Evolutionary conservation across 192 early-diverging fungal genomes (phyloP).

Genomic region (Coemansia sp.): DNA sequence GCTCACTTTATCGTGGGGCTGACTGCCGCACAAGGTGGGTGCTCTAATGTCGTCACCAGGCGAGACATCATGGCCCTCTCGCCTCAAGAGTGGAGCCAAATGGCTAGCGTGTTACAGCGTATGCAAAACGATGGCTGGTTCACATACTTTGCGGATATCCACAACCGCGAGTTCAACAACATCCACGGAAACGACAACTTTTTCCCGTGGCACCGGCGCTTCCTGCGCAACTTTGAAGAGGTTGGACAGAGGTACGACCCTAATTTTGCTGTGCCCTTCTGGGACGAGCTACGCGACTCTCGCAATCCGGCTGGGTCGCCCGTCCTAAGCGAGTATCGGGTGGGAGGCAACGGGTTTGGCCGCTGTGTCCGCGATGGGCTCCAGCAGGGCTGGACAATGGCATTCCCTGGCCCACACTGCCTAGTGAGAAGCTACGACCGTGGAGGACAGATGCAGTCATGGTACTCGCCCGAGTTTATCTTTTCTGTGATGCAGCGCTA

Average conservation of each 20-base stretch:
- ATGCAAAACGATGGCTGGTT: constrained; percentile 53
- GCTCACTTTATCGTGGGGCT: constrained; percentile 16
- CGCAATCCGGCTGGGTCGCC: constrained; percentile 44
- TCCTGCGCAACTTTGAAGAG: constrained; percentile 55
- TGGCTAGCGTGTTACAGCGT: constrained; percentile 25
- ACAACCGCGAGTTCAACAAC: constrained; percentile 46
- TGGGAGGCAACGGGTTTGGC: constrained; percentile 49
- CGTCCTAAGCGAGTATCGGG: constrained; percentile 27
- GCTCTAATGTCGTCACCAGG: constrained; percentile 23
- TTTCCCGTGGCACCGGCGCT: constrained; percentile 58
- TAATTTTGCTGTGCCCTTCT: constrained; percentile 56
- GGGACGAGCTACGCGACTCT: constrained; percentile 60
- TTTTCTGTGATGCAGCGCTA: constrained; percentile 46
- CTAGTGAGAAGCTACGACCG: constrained; percentile 33
- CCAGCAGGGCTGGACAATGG: constrained; percentile 36
- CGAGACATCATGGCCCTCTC: constrained; percentile 43
- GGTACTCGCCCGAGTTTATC: constrained; percentile 53
- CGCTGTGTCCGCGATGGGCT: constrained; percentile 45
- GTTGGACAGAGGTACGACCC: constrained; percentile 50
- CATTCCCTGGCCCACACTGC: constrained; percentile 45
- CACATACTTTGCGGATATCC: constrained; percentile 36
- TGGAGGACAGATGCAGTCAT: constrained; percentile 36
- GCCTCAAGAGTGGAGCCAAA: constrained; percentile 37
- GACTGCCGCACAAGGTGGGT: constrained; percentile 33
- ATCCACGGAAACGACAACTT: constrained; percentile 56